Evolutionary conservation across 1,139 yeast genomes (phyloP).

Genomic region (Saccharomyces hybrid): DNA sequence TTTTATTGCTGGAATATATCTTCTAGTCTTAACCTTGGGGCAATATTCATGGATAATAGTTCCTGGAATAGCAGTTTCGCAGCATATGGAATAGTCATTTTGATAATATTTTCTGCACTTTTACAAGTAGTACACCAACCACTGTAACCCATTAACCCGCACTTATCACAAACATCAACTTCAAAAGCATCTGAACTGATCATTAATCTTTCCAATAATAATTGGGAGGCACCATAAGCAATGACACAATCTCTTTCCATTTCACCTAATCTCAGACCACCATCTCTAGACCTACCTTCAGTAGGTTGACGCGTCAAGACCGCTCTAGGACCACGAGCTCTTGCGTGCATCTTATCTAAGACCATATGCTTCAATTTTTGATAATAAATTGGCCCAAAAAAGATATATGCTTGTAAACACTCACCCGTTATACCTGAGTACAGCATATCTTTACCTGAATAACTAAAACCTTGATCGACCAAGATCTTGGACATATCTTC

Average conservation of each 20-base stretch:
- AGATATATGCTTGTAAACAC: conserved; percentile 91
- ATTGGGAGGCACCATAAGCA: conserved; percentile 97
- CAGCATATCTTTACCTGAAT: conserved; percentile 95
- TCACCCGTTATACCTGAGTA: conserved; percentile 99
- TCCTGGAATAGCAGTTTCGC: conserved; percentile 95
- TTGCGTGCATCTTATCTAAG: conserved; percentile 97
- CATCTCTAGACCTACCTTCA: conserved; percentile 98
- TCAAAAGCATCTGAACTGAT: conserved; percentile 95
- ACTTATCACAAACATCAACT: conserved; percentile 85
- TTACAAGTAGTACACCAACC: conserved; percentile 97
- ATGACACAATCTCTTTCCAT: conserved; percentile 99
- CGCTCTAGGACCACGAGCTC: conserved; percentile 99
- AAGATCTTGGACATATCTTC: conserved; percentile 93
- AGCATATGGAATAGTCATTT: conserved; percentile 97
- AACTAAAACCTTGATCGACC: conserved; percentile 85
- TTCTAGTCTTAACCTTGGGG: conserved; percentile 84
- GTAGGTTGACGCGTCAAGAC: conserved; percentile 98
- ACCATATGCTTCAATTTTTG: conserved; percentile 99
- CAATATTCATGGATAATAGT: conserved; percentile 92
- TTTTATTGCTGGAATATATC: conserved; percentile 51
- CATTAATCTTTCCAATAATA: conserved; percentile 90
- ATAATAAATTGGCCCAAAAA: conserved; percentile 96
- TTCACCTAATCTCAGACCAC: conserved; percentile 97
- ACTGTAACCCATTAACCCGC: conserved; percentile 96
- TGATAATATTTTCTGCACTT: conserved; percentile 75